Percentiles rank a stretch among this genome's conserved stretches.
phyloP scores from a whole-genome alignment of 1,139 yeast species.

The Saccharomyces hybrid region DNA sequence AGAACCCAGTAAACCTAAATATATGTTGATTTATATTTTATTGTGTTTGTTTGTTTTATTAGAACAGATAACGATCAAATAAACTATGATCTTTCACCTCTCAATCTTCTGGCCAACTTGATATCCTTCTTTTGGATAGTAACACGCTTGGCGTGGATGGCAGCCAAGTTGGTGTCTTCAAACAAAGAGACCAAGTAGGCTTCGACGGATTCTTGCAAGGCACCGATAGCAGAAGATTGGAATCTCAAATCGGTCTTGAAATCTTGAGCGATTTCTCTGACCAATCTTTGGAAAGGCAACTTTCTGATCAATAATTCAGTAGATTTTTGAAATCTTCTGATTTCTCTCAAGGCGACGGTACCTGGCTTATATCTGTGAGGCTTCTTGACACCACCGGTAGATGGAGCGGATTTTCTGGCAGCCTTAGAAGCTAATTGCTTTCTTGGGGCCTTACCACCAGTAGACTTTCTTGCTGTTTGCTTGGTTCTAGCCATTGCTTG shows the following conservation, averaged over 20 bases:
- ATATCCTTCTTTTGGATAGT: slow-evolving; percentile 98
- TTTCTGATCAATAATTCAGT: slow-evolving; percentile 94
- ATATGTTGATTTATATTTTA: not conserved
- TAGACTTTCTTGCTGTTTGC: slow-evolving; percentile 97
- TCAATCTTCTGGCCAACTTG: slow-evolving; percentile 96
- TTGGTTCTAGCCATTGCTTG: slow-evolving; percentile 88
- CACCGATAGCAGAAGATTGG: slow-evolving; percentile 98
- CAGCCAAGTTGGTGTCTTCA: slow-evolving; percentile 96
- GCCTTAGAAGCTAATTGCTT: slow-evolving; percentile 98
- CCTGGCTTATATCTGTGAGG: slow-evolving; percentile 99
- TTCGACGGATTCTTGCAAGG: slow-evolving; percentile 96
- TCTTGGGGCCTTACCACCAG: slow-evolving; percentile 99
- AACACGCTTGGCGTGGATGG: slow-evolving; percentile 98
- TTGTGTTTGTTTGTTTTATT: not conserved
- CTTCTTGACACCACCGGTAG: slow-evolving; percentile 98
- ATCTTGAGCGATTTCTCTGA: slow-evolving; percentile 95
- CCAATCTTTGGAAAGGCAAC: slow-evolving; percentile 97
- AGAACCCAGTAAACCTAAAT: not conserved
- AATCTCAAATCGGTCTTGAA: slow-evolving; percentile 96
- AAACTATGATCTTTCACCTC: slow-evolving; percentile 79
- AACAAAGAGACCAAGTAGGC: slow-evolving; percentile 85
- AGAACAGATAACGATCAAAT: not conserved
- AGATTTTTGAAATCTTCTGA: slow-evolving; percentile 96
- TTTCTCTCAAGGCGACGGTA: slow-evolving; percentile 98
- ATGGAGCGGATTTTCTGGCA: slow-evolving; percentile 95